These are phyloP conservation scores for Metschnikowia borealis DNA, from an alignment of 805 yeast species.

Conservation along the genomic window DNA sequence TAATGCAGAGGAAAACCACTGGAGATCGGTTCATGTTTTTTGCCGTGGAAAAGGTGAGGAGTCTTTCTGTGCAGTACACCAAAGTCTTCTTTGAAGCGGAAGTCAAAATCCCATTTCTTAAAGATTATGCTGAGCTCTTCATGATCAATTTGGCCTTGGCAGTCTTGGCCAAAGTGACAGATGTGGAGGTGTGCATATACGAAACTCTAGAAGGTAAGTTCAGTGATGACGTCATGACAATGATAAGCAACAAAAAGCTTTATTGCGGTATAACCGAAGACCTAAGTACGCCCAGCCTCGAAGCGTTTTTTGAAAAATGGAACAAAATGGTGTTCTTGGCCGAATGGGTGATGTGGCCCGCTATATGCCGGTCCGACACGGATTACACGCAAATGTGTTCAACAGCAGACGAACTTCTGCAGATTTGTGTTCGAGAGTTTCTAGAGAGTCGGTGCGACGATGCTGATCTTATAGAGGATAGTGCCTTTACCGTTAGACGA, in stretches of 20 bases:
- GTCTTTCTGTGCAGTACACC: conserved; percentile 4
- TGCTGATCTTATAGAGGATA: conserved; percentile 13
- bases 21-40: neutral
- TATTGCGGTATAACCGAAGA: conserved; percentile 11
- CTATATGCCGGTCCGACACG: neutral
- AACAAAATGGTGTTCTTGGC: conserved; percentile 20
- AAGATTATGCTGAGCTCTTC: neutral
- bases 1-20: neutral
- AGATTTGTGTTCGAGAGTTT: conserved; percentile 2
- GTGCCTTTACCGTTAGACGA: conserved; percentile 5
- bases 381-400: neutral
- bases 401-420: conserved; percentile 4
- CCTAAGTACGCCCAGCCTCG: conserved; percentile 5
- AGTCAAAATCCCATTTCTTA: neutral
- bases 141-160: neutral
- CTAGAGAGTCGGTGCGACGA: conserved; percentile 8
- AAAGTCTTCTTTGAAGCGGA: conserved; percentile 1
- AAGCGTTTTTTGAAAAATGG: conserved; percentile 25
- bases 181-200: neutral
- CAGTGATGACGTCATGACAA: neutral
- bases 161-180: neutral
- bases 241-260: conserved; percentile 4
- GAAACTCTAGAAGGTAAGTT: neutral
- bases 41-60: neutral
- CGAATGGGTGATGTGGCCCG: conserved; percentile 16